These are phyloP conservation scores for Phtheirospermum japonicum DNA, from an alignment of 257 asterid species.

Conservation along the genomic window DNA sequence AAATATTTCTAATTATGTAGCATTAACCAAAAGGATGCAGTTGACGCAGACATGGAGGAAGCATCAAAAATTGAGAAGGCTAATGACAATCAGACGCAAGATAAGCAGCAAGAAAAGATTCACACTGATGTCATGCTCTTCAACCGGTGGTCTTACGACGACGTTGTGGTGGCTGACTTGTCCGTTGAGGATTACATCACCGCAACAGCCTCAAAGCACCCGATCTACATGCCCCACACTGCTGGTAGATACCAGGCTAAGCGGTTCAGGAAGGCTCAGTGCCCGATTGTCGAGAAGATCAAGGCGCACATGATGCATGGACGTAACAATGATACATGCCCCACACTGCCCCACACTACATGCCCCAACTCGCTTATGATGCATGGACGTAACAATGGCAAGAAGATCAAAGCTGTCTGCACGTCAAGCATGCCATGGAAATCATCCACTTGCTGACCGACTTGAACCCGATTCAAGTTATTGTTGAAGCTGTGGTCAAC, in stretches of 20 bases:
- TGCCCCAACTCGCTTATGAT: constrained; percentile 87
- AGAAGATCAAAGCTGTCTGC: constrained; percentile 84
- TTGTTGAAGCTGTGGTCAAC: constrained; percentile 82
- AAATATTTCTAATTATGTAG: too few relatives aligned
- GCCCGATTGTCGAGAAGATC: constrained; percentile 75
- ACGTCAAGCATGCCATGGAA: constrained; percentile 86
- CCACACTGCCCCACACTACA: too few relatives aligned
- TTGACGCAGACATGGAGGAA: neutral
- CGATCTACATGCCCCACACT: constrained; percentile 70
- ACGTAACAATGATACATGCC: constrained; percentile 85
- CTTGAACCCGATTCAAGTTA: constrained; percentile 74
- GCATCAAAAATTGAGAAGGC: neutral
- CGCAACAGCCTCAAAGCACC: constrained; percentile 71
- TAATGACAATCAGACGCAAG: neutral
- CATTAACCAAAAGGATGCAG: too few relatives aligned
- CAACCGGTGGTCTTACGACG: constrained; percentile 61
- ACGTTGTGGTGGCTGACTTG: constrained; percentile 60
- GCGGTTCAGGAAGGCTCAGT: constrained; percentile 85
- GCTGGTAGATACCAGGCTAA: constrained; percentile 84
- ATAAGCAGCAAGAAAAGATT: constrained; percentile 21
- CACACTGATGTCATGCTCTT: constrained; percentile 52
- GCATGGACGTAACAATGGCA: constrained; percentile 92
- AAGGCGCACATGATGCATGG: constrained; percentile 92
- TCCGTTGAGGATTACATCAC: constrained; percentile 88
- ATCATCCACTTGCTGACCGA: constrained; percentile 82